Evolutionary conservation across 306 rosid genomes (phyloP).

Genomic region (Rosa persica): DNA sequence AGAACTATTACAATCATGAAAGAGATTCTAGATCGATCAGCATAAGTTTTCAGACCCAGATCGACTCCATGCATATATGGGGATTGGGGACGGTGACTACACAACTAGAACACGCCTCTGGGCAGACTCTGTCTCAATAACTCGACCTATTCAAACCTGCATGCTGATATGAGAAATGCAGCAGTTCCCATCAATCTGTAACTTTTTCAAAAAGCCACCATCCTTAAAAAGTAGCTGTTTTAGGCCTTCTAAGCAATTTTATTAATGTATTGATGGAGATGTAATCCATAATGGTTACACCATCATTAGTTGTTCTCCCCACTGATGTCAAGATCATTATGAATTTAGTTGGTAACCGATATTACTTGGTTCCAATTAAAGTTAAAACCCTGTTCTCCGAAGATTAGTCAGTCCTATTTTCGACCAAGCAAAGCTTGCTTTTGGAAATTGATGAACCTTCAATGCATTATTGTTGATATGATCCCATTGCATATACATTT

Average conservation of each 20-base stretch:
- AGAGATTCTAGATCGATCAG: conserved; percentile 38
- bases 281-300: conserved; percentile 1
- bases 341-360: background rate
- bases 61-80: conserved; percentile 28
- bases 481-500: background rate
- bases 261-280: background rate
- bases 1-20: conserved; percentile 43
- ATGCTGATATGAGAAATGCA: conserved; percentile 5
- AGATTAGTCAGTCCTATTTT: background rate
- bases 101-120: conserved; percentile 20
- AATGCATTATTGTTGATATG: background rate
- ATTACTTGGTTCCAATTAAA: background rate
- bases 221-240: background rate
- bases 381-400: background rate
- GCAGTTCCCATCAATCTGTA: conserved; percentile 6
- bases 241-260: background rate
- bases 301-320: background rate
- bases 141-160: background rate
- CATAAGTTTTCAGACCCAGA: conserved; percentile 36
- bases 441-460: background rate
- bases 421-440: background rate
- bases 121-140: background rate
- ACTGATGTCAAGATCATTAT: background rate
- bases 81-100: conserved; percentile 46
- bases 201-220: background rate